Percentiles rank a stretch among this genome's conserved stretches.
Conservation (phyloP, 2,329 filamentous ascomycete species). For the Raffaelea arxii region DNA sequence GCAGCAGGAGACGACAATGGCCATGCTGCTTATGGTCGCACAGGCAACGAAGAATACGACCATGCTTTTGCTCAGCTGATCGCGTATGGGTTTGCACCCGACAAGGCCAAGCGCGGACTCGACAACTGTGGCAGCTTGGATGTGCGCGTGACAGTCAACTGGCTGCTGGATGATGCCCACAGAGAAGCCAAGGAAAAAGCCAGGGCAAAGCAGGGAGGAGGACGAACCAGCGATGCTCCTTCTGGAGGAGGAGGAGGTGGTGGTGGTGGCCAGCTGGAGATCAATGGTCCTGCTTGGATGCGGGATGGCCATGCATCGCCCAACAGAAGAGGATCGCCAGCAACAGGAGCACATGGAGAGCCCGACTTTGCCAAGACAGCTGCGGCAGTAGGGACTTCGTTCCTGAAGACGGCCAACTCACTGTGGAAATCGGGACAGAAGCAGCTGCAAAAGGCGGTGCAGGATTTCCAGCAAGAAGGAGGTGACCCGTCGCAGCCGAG, state of each 20-base stretch:
- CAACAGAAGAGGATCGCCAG: conserved; percentile 43
- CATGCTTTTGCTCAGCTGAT: conserved; percentile 78
- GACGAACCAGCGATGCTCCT: background rate
- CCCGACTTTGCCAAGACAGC: conserved; percentile 73
- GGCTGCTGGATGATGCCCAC: conserved; percentile 86
- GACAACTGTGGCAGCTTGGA: conserved; percentile 72
- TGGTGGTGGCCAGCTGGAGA: conserved; percentile 4
- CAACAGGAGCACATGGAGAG: conserved; percentile 43
- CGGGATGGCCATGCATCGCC: conserved; percentile 39
- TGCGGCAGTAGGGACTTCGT: conserved; percentile 67
- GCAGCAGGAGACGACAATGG: conserved; percentile 7
- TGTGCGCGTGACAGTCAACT: conserved; percentile 78
- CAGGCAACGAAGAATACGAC: conserved; percentile 56
- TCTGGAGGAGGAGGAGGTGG: conserved; percentile 6
- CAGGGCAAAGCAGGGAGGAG: conserved; percentile 24
- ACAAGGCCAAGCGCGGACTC: conserved; percentile 73
- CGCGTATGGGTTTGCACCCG: conserved; percentile 86
- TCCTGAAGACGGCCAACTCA: conserved; percentile 91
- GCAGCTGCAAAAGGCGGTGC: conserved; percentile 82
- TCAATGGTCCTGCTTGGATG: conserved; percentile 50
- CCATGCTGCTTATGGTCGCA: conserved; percentile 15
- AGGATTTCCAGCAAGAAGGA: conserved; percentile 66
- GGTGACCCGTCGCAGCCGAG: conserved; percentile 77
- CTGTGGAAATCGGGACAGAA: conserved; percentile 94
- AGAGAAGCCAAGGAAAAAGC: conserved; percentile 67